A percentile compares a stretch with the other conserved stretches of the same genome.
Conservation (phyloP, 805 yeast genomes). For the Metschnikowia shivogae region DNA sequence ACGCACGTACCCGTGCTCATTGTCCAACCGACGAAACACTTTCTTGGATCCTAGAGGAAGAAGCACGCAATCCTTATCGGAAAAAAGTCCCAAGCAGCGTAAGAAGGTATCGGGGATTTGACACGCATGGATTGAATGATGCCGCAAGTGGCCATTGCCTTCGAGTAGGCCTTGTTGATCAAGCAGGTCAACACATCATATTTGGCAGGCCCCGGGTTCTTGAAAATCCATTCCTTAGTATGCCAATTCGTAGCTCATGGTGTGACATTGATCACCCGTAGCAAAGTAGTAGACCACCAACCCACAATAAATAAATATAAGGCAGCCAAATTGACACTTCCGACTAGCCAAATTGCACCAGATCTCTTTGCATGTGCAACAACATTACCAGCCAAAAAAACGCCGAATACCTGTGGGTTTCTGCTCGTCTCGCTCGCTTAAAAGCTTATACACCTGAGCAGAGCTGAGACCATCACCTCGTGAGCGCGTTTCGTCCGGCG, state of each 20-base stretch:
- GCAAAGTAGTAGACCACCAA: no score
- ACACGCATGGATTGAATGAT: conserved; percentile 42
- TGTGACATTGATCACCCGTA: neutral
- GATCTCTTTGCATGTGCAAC: neutral
- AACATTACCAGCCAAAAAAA: conserved; percentile 37
- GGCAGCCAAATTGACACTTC: no score
- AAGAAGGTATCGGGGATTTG: conserved; percentile 20
- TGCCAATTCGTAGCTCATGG: conserved; percentile 22
- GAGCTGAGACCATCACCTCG: conserved; percentile 16
- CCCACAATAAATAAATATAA: no score
- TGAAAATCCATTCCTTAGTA: conserved; percentile 23
- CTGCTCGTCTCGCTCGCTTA: conserved; percentile 14
- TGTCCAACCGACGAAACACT: conserved; percentile 21
- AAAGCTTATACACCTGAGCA: conserved; percentile 19
- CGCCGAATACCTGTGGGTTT: conserved; percentile 15
- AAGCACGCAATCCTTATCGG: conserved; percentile 16
- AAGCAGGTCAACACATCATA: conserved; percentile 20
- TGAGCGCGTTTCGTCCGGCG: neutral
- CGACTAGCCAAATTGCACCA: no score
- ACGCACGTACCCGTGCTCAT: conserved; percentile 20
- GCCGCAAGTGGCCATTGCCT: conserved; percentile 41
- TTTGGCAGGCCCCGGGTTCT: conserved; percentile 4
- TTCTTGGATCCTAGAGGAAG: conserved; percentile 25
- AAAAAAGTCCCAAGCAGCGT: conserved; percentile 24
- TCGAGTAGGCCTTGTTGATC: conserved; percentile 51